A percentile compares a stretch with the other conserved stretches of the same genome.
phyloP scores from a whole-genome alignment of 2,329 filamentous ascomycete genomes.

The Pseudohalonectria lignicola region DNA sequence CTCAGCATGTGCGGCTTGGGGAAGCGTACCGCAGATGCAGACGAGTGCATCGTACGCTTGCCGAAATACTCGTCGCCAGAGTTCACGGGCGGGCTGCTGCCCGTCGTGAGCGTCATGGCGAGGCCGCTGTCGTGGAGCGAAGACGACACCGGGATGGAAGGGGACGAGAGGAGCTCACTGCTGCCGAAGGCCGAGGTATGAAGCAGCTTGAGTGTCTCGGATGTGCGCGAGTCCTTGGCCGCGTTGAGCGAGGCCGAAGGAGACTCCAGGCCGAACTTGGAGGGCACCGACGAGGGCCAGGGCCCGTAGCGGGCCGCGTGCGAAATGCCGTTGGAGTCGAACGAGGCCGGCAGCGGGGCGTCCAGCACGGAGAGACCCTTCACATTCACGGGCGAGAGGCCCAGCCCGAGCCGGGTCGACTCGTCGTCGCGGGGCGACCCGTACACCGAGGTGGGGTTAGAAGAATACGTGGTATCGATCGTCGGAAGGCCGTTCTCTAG shows the following conservation, averaged over 20 bases:
- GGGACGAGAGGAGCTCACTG: slow-evolving; percentile 45
- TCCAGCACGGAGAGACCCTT: slow-evolving; percentile 80
- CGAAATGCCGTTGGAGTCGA: slow-evolving; percentile 92
- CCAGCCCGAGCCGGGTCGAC: slow-evolving; percentile 57
- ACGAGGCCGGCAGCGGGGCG: slow-evolving; percentile 84
- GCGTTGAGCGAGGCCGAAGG: slow-evolving; percentile 63
- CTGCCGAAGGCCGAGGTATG: slow-evolving; percentile 59
- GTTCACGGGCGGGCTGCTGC: slow-evolving; percentile 33
- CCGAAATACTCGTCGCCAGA: slow-evolving; percentile 51
- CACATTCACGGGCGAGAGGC: slow-evolving; percentile 64
- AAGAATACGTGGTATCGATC: slow-evolving; percentile 47
- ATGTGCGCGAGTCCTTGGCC: slow-evolving; percentile 48
- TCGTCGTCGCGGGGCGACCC: slow-evolving; percentile 70
- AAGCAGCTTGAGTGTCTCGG: slow-evolving; percentile 52
- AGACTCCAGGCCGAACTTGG: slow-evolving; percentile 81
- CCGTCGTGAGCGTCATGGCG: slow-evolving; percentile 18
- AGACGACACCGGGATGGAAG: slow-evolving; percentile 6
- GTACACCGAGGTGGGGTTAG: slow-evolving; percentile 50
- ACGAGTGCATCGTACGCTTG: slow-evolving; percentile 60
- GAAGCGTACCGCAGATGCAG: slow-evolving; percentile 34
- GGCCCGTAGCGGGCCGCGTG: slow-evolving; percentile 83
- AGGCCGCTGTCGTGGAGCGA: not conserved
- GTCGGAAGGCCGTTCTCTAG: slow-evolving; percentile 45
- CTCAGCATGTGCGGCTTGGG: slow-evolving; percentile 57
- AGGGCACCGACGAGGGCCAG: slow-evolving; percentile 84